A percentile compares a stretch with the other conserved stretches of the same genome.
These are phyloP conservation scores for Bonia amplexicaulis DNA, from an alignment of 176 grass and related monocot species.

Conservation along the genomic window DNA sequence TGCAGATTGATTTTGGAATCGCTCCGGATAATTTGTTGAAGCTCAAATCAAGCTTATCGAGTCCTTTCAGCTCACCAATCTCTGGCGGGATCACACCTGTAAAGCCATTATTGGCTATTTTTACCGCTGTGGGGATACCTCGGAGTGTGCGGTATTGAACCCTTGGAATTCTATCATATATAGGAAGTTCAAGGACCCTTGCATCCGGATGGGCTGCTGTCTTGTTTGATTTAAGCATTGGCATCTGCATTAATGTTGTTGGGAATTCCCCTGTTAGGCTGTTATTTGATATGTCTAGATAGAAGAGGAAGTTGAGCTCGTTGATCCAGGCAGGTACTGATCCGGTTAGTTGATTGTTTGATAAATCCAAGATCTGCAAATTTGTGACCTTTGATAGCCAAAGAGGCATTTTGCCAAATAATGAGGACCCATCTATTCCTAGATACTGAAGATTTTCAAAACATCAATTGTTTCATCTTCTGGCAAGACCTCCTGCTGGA, in stretches of 20 bases:
- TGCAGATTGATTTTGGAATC: background rate
- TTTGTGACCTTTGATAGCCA: constrained; percentile 24
- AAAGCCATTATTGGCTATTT: background rate
- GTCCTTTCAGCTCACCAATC: constrained; percentile 1
- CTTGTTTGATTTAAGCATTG: background rate
- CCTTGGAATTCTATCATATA: background rate
- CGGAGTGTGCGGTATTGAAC: background rate
- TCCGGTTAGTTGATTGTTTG: constrained; percentile 7
- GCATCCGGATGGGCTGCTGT: background rate
- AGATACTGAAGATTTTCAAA: constrained; percentile 22
- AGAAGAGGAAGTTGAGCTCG: background rate
- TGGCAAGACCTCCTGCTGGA: background rate
- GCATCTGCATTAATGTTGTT: background rate
- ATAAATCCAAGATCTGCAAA: background rate
- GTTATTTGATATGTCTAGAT: constrained; percentile 10
- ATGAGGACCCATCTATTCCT: background rate
- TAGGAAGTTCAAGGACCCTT: background rate
- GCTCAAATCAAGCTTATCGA: background rate
- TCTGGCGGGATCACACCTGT: background rate
- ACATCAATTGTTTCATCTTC: background rate
- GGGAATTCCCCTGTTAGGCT: constrained; percentile 11
- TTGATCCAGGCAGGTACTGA: constrained; percentile 9
- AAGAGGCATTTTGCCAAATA: constrained; percentile 12
- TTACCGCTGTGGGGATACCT: background rate
- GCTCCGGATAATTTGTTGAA: background rate